Conservation (phyloP, 148 eudicot species). For the Pouteria glomerata region DNA sequence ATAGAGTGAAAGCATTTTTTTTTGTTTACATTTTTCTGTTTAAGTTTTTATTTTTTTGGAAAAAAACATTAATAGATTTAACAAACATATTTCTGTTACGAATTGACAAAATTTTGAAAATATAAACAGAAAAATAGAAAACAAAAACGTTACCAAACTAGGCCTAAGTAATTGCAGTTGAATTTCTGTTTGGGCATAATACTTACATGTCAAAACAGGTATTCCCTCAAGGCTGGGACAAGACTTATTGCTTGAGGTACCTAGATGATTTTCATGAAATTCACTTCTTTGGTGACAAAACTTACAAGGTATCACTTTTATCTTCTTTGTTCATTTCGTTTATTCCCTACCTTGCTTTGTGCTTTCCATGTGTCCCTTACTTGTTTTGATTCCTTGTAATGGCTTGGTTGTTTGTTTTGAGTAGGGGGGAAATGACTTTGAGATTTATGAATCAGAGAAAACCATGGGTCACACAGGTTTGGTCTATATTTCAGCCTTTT, state of each 20-base stretch:
- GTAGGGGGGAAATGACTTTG: slow-evolving; percentile 91
- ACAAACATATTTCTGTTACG: too few relatives aligned
- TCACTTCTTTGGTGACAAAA: slow-evolving; percentile 98
- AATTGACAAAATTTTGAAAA: too few relatives aligned
- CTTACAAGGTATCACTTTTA: slow-evolving; percentile 62
- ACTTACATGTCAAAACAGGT: slow-evolving; percentile 37
- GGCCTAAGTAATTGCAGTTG: too few relatives aligned
- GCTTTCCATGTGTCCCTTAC: background rate
- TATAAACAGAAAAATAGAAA: too few relatives aligned
- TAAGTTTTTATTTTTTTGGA: too few relatives aligned
- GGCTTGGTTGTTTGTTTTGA: slow-evolving; percentile 13
- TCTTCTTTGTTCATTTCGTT: background rate
- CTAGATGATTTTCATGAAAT: slow-evolving; percentile 69
- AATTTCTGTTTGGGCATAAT: background rate
- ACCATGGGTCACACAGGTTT: slow-evolving; percentile 89
- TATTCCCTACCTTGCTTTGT: background rate
- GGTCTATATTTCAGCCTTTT: slow-evolving; percentile 13
- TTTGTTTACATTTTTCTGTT: too few relatives aligned
- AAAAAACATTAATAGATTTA: too few relatives aligned
- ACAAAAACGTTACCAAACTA: too few relatives aligned
- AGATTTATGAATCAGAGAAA: slow-evolving; percentile 77
- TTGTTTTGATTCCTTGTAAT: background rate
- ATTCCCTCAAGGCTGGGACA: slow-evolving; percentile 97
- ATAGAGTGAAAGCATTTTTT: too few relatives aligned
- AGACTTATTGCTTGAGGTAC: slow-evolving; percentile 84